phyloP scores from a whole-genome alignment of 2,329 filamentous ascomycete species.

The Penicillium sp. region DNA sequence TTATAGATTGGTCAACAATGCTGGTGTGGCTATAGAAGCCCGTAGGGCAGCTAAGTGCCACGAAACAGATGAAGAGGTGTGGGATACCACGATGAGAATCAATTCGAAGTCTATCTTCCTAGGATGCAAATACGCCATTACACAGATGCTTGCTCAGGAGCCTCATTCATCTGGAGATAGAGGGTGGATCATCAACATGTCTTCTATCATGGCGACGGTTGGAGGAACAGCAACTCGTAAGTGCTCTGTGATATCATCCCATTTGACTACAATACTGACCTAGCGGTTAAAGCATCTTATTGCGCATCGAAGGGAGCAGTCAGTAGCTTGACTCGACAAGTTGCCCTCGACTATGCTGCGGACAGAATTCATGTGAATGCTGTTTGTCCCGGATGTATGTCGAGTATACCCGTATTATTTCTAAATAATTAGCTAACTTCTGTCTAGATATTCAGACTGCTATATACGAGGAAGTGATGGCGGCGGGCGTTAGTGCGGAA shows the following conservation, averaged over 20 bases:
- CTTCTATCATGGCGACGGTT: constrained; percentile 22
- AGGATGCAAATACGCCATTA: constrained; percentile 39
- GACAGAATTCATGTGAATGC: constrained; percentile 19
- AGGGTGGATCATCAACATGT: constrained; percentile 35
- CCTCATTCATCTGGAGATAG: constrained; percentile 29
- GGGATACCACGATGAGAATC: constrained; percentile 35
- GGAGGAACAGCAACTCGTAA: constrained; percentile 3
- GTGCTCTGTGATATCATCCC: neutral
- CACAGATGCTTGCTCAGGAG: constrained; percentile 40
- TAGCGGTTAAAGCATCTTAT: constrained; percentile 30
- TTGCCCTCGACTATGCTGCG: constrained; percentile 11
- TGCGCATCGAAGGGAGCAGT: constrained; percentile 32
- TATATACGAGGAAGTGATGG: constrained; percentile 11
- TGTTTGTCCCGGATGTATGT: constrained; percentile 17
- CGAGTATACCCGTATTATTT: neutral
- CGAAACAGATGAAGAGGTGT: constrained; percentile 40
- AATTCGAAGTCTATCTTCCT: constrained; percentile 41
- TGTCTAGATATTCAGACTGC: constrained; percentile 11
- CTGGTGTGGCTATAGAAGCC: constrained; percentile 1
- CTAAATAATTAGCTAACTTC: neutral
- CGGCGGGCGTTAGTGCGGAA: neutral
- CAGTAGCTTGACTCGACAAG: constrained; percentile 41
- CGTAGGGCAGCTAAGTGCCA: neutral
- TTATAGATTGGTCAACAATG: constrained; percentile 3
- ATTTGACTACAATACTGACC: neutral